Conservation (phyloP, 305 asterid species). For the Rubia occidens region DNA sequence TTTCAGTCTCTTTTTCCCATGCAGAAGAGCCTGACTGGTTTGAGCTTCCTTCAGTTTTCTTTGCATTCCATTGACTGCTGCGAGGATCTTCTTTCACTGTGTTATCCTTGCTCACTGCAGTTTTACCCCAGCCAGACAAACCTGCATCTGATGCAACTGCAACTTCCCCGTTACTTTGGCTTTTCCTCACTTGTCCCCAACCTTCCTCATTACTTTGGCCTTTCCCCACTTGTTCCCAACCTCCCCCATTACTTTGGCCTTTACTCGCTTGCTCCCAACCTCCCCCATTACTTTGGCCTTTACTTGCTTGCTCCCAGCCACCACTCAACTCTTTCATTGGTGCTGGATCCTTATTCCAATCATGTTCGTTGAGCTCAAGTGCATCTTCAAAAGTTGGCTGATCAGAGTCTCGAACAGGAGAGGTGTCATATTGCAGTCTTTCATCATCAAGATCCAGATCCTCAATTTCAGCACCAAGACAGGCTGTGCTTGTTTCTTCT, state of each 20-base stretch:
- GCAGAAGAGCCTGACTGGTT: neutral
- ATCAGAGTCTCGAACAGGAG: constrained; percentile 67
- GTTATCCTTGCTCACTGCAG: constrained; percentile 4
- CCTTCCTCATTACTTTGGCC: constrained; percentile 1
- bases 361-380: constrained; percentile 30
- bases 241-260: constrained; percentile 1
- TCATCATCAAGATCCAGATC: constrained; percentile 52
- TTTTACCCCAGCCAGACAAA: constrained; percentile 15
- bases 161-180: neutral
- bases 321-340: constrained; percentile 14
- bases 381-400: constrained; percentile 75
- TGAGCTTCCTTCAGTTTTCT: neutral
- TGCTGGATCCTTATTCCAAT: constrained; percentile 27
- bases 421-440: constrained; percentile 40
- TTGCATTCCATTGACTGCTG: constrained; percentile 11
- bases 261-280: neutral
- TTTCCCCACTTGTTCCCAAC: constrained; percentile 14
- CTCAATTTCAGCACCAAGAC: constrained; percentile 76
- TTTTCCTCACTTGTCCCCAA: neutral
- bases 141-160: constrained; percentile 9
- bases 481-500: constrained; percentile 49
- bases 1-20: neutral
- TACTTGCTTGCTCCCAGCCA: constrained; percentile 17
- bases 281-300: neutral
- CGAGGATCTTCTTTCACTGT: constrained; percentile 5